Evolutionary conservation across 2,329 filamentous ascomycete species (phyloP).

Genomic region (Colletotrichum orchidophilum): DNA sequence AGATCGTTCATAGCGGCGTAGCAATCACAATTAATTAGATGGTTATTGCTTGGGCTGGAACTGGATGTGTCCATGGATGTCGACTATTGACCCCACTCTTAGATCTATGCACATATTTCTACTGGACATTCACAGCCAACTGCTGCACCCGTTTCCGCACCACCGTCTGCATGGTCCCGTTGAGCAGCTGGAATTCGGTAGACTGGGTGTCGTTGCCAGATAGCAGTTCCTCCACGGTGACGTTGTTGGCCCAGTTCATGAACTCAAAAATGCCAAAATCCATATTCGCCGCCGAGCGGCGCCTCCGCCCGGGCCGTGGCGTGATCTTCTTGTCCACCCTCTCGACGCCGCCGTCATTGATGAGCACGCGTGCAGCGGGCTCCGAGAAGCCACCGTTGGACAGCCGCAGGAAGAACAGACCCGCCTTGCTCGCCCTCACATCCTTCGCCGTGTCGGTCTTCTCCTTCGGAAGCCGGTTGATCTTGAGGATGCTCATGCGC

Average conservation of each 20-base stretch:
- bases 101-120: background rate
- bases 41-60: background rate
- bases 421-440: no score
- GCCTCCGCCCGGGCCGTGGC: constrained; percentile 2
- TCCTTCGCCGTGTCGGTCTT: no score
- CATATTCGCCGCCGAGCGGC: no score
- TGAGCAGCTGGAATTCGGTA: no score
- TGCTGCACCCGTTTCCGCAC: no score
- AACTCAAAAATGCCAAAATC: constrained; percentile 7
- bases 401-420: constrained; percentile 6
- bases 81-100: background rate
- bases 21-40: background rate
- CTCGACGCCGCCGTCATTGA: constrained; percentile 2
- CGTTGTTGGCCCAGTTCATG: constrained; percentile 14
- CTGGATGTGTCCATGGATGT: background rate
- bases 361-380: background rate
- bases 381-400: constrained; percentile 10
- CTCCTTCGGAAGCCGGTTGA: background rate
- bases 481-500: background rate
- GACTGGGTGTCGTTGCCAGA: constrained; percentile 8
- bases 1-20: background rate
- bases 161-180: no score
- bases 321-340: background rate
- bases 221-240: constrained; percentile 13
- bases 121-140: background rate